Percentiles rank a stretch among this genome's conserved stretches.
Conservation (phyloP, 2,329 filamentous ascomycete species). For the Dactylellina drechsleri region DNA sequence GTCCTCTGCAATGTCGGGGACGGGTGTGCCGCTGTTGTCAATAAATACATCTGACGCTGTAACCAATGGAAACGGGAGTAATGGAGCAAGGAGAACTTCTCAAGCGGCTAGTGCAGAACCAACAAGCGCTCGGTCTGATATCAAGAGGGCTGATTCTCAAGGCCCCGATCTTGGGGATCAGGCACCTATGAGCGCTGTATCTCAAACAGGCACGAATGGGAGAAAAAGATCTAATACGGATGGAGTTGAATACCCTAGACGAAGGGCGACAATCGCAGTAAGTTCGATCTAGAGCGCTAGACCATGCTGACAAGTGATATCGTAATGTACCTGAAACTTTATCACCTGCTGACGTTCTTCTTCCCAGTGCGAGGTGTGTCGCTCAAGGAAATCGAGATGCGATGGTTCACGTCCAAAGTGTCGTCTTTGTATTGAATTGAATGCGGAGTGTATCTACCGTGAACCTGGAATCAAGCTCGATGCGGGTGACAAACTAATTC, state of each 20-base stretch:
- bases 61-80: constrained; percentile 43
- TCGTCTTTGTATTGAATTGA: constrained; percentile 82
- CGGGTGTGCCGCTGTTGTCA: constrained; percentile 48
- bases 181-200: constrained; percentile 60
- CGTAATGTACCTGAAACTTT: constrained; percentile 3
- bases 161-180: constrained; percentile 47
- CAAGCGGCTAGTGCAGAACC: constrained; percentile 42
- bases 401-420: constrained; percentile 84
- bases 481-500: constrained; percentile 84
- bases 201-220: constrained; percentile 67
- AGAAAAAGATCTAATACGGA: constrained; percentile 69
- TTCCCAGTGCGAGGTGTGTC: constrained; percentile 79
- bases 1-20: constrained; percentile 50
- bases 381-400: constrained; percentile 81
- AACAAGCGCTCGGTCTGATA: constrained; percentile 31
- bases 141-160: constrained; percentile 57
- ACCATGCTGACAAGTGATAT: background rate
- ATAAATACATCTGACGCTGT: constrained; percentile 53
- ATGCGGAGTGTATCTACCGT: constrained; percentile 83
- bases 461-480: constrained; percentile 89
- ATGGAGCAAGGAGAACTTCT: constrained; percentile 36
- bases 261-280: constrained; percentile 74
- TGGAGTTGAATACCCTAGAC: constrained; percentile 72
- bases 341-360: constrained; percentile 64
- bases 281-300: constrained; percentile 58